Evolutionary conservation across 805 yeast species (phyloP).

Genomic region (Ogataea polymorpha): DNA sequence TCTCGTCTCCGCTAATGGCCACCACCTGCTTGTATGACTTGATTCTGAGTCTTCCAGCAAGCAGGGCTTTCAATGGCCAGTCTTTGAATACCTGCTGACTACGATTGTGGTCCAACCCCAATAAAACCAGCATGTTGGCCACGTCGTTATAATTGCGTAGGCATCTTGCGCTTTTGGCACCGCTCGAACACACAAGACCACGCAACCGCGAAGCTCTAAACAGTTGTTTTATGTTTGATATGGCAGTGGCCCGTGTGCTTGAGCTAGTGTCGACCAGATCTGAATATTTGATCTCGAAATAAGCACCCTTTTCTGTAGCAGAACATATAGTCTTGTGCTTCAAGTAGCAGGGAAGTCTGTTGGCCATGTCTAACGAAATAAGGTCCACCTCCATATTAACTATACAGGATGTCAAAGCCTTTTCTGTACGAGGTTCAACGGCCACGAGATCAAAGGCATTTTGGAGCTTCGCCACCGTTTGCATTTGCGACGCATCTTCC

Average conservation of each 20-base stretch:
- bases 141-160: conserved; percentile 70
- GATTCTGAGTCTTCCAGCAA: conserved; percentile 71
- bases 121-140: conserved; percentile 55
- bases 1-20: conserved; percentile 48
- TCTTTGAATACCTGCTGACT: conserved; percentile 58
- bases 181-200: conserved; percentile 78
- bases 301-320: conserved; percentile 78
- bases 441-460: conserved; percentile 73
- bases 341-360: conserved; percentile 68
- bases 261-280: conserved; percentile 40
- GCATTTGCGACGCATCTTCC: conserved; percentile 76
- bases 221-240: conserved; percentile 69
- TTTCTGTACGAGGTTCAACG: conserved; percentile 76
- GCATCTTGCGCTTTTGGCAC: conserved; percentile 45
- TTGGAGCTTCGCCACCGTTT: conserved; percentile 46
- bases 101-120: conserved; percentile 68
- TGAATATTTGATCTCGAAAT: conserved; percentile 73
- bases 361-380: conserved; percentile 65
- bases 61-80: conserved; percentile 59
- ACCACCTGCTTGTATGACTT: conserved; percentile 78
- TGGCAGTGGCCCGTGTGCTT: conserved; percentile 51
- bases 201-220: conserved; percentile 77
- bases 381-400: conserved; percentile 78
- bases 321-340: conserved; percentile 83
- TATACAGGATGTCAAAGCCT: conserved; percentile 70